A percentile compares a stretch with the other conserved stretches of the same genome.
Conservation (phyloP, 2,329 filamentous ascomycete genomes). For the Cladophialophora carrionii region DNA sequence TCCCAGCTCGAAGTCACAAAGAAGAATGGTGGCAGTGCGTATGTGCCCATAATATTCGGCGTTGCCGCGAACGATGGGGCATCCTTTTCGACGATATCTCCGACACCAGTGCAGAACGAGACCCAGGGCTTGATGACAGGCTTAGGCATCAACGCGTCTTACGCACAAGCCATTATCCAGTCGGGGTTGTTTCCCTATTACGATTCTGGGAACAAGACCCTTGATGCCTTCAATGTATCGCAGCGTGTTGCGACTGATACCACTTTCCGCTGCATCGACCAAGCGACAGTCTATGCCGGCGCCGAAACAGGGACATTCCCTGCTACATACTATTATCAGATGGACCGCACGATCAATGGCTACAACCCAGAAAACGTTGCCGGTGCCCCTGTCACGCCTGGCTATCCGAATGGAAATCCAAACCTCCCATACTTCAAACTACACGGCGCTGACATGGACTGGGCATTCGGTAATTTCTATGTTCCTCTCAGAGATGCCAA, state of each 20-base stretch:
- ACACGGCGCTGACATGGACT: conserved; percentile 61
- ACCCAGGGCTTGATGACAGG: conserved; percentile 50
- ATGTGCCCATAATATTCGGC: conserved; percentile 62
- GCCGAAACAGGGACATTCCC: conserved; percentile 52
- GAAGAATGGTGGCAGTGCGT: conserved; percentile 50
- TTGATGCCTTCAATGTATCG: conserved; percentile 61
- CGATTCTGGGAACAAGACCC: conserved; percentile 54
- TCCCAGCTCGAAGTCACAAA: conserved; percentile 52
- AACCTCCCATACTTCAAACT: conserved; percentile 59
- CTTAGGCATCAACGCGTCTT: conserved; percentile 52
- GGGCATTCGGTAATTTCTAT: conserved; percentile 58
- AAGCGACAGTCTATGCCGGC: conserved; percentile 61
- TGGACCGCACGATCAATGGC: conserved; percentile 60
- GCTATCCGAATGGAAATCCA: conserved; percentile 53
- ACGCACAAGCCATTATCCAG: conserved; percentile 49
- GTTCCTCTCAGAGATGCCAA: conserved; percentile 54
- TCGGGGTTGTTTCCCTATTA: conserved; percentile 57
- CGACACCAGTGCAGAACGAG: conserved; percentile 48
- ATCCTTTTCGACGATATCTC: conserved; percentile 57
- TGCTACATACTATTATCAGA: conserved; percentile 62
- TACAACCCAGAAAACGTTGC: conserved; percentile 59
- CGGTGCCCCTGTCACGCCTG: conserved; percentile 49
- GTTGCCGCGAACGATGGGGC: conserved; percentile 60
- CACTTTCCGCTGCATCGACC: conserved; percentile 63
- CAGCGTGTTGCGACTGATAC: conserved; percentile 61